Evolutionary conservation across 768 basidiomycete species (phyloP), one percentile per base, ranked within the genome.

Genomic region (Mycena rosella): DNA sequence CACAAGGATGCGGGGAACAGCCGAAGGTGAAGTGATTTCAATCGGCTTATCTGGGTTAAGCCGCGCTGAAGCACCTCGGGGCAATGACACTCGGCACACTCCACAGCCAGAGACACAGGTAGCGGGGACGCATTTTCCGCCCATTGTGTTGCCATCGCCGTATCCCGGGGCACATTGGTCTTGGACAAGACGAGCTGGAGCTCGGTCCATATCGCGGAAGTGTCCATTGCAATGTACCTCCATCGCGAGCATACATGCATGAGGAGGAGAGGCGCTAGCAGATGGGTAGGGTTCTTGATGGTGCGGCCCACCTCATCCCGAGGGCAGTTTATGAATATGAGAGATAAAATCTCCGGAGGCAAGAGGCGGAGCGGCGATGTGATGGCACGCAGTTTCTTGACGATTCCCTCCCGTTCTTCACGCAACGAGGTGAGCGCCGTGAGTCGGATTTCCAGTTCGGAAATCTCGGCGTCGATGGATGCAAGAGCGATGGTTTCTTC

Each of bases 221-320:
- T 53, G 32, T 53, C 52, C 52, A 34, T 10, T 53, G 32, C 52
- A 20, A 53, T 30, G 18, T n/a, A 26, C 26, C 30, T 20, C 52
- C 30, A 53, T 34, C 52, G 20, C 9, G 52, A 53, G 32, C 52
- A 53, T 53, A 53, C 22, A 8, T 53, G 52, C 18, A n/a, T n/a
- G 13, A 53, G 52, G 0, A 53, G 30, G 4, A 34, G 32, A 22
- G 52, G 52, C 34, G 52, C 52, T 34, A 34, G 22, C 32, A 34
- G 48, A 20, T 18, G 52, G 52, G 32, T 34, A n/a, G 52, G 52
- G 20, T 53, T 53, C 22, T 22, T 6, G 7, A 53, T 53, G 7
- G 32, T 29, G 20, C 7, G 20, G 22, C 7, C 26, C 1, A 26
- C 26, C 24, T 49, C 48, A 29, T 11, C 48, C 5, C 27, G 48